Base-by-base conservation (phyloP, 2,329 filamentous ascomycete genomes). In the Penicillium sp. region DNA sequence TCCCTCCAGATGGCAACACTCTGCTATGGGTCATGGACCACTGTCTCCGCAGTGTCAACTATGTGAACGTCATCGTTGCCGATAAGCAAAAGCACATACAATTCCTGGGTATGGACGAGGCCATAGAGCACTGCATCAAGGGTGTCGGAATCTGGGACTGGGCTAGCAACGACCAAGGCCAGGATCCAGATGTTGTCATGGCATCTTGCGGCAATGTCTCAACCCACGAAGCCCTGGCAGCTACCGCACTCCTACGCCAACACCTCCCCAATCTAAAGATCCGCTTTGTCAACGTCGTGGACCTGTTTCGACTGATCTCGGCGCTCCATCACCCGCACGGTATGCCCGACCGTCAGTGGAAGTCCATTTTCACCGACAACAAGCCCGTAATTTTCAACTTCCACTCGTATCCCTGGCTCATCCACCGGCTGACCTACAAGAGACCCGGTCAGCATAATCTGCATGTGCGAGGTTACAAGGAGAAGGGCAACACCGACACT, bases 401-500 rank as follows among this genome's bases (percentile, higher is more conserved):
- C 79, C 86, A 90, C 72, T 85, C 81, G 26, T 89, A 90, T 70
- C 86, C 86, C 7, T 89, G 84, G 84, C 75, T 90, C 59, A 79
- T 90, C 42, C 86, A 89, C 71, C 77, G 86, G 41, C 69, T 90
- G 56, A 86, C 85, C 0, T 89, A 89, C 71, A 85, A 85, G 71
- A 81, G 86, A 1, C 82, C 81, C 1, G 85, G 85, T 4, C 80
- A 77, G 64, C 64, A 75, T 37, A 82, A 86, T 67, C 68, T 89
- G 52, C 81, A 87, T 58, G 86, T 90, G n/a, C 76, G 82, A 26
- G 86, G 86, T 1, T 90, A 89, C 74, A 82, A 79, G 61, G 86
- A 90, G 73, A 89, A 90, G 77, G 86, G 86, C 38, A 90, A 89
- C 65, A 89, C 89, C 57, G 85, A 90, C 64, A 89, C 86, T 0